Base-by-base conservation (phyloP, 2,329 filamentous ascomycete species). In the Clonostachys byssicola region DNA sequence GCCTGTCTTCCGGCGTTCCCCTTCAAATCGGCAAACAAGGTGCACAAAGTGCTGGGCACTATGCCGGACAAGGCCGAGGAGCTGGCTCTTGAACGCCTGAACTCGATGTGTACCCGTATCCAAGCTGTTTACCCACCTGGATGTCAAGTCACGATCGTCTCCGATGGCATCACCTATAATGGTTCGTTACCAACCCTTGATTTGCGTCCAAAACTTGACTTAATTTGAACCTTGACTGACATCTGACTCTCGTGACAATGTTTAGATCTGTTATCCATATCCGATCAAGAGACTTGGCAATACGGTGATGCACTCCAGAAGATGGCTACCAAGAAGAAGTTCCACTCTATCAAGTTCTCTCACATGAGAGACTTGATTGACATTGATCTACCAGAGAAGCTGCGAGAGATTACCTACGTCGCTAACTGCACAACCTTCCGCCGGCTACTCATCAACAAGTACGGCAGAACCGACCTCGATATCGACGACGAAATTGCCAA, bases 101-200 rank as follows among this genome's bases (percentile, higher is more conserved):
- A 64, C 17, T 48, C 45, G 12, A 59, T 64, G 54, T 64, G 61
- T n/a, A 18, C 34, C 3, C 49, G 52, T 5, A 63, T 64, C 16
- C 23, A 47, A 1, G 47, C 60, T 3, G 38, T 62, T 2, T 64
- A 64, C 16, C 6, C 40, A 1, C 60, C 61, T 5, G 61, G 61
- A 3, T 60, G 60, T 3, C 41, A 52, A 12, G 48, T 58, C 3
- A 68, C 66, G 16, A 77, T 80, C 36, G 67, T 75, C 10, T 78
- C 76, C 0, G 76, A 80, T 53, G 77, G 77, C 0, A 62, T 80
- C 14, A 71, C 74, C 1, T 80, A 79, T 42, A 80, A 78, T 49
- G 76, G 74, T 75, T 53, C 30, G 61, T 55, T 23, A 5, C 39
- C 14, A 30, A 10, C 9, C 23, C 10, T 20, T 40, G 33, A 43